These are phyloP conservation scores for Fusarium succisae DNA, from an alignment of 2,329 filamentous ascomycete species.

Conservation along the genomic window DNA sequence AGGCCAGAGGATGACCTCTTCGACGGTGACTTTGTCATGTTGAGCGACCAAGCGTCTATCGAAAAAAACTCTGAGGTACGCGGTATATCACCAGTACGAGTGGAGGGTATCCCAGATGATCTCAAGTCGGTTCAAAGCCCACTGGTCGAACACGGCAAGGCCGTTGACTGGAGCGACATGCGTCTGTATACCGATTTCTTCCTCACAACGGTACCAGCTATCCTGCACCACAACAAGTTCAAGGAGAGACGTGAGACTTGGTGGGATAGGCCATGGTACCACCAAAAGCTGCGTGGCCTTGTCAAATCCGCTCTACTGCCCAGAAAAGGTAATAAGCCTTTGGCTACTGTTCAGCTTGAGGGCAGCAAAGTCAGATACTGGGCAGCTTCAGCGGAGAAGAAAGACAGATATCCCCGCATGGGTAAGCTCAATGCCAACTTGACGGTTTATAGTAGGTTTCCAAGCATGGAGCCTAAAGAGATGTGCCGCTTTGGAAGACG, in stretches of 20 bases:
- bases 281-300: not conserved
- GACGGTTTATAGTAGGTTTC: not conserved
- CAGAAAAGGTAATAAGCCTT: not conserved
- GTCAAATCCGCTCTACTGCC: not conserved
- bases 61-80: not conserved
- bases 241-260: not conserved
- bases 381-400: not conserved
- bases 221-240: not conserved
- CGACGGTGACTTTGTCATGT: not conserved
- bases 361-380: not conserved
- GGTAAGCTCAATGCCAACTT: not conserved
- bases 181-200: not conserved
- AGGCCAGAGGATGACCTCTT: not conserved
- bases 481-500: not conserved
- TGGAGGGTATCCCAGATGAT: not conserved
- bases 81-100: not conserved
- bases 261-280: slow-evolving; percentile 12
- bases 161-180: not conserved
- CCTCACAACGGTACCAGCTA: not conserved
- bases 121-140: not conserved
- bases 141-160: not conserved
- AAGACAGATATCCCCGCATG: not conserved
- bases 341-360: not conserved
- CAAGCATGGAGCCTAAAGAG: not conserved
- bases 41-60: not conserved